These are phyloP conservation scores for Cladosporium colombiae DNA, from an alignment of 2,329 filamentous ascomycete species.

Conservation along the genomic window DNA sequence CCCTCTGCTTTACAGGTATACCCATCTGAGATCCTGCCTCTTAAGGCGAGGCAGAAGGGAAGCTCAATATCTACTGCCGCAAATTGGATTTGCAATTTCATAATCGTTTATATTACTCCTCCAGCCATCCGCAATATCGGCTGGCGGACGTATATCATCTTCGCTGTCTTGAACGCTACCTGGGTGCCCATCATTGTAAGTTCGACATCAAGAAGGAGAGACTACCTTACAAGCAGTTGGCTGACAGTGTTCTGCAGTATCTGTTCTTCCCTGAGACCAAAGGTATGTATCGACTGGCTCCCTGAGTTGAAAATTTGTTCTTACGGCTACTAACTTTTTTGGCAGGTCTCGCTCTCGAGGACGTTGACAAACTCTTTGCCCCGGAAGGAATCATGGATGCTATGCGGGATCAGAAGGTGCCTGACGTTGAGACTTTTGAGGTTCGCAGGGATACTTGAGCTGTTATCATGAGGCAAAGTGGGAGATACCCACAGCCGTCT, in stretches of 20 bases:
- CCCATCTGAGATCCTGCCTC: constrained; percentile 60
- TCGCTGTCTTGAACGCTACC: constrained; percentile 23
- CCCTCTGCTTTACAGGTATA: constrained; percentile 43
- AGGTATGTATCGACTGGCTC: neutral
- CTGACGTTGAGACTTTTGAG: constrained; percentile 19
- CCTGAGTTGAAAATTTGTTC: too few species aligned
- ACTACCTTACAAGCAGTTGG: neutral
- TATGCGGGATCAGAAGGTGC: constrained; percentile 13
- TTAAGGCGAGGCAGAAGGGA: constrained; percentile 35
- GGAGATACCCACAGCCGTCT: neutral
- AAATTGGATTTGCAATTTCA: constrained; percentile 53
- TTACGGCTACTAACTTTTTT: neutral
- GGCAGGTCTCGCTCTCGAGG: constrained; percentile 17
- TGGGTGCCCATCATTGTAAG: constrained; percentile 25
- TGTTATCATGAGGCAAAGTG: neutral
- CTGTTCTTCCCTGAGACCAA: neutral
- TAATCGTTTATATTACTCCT: constrained; percentile 68
- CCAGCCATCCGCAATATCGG: constrained; percentile 59
- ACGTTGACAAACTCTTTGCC: constrained; percentile 9
- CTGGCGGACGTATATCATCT: constrained; percentile 56
- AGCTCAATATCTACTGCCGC: constrained; percentile 36
- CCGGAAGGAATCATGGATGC: constrained; percentile 12
- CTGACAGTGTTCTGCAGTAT: neutral
- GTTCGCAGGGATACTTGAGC: neutral
- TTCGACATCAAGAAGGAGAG: neutral